Evolutionary conservation across 768 basidiomycete species (phyloP), one percentile per base, ranked within the genome.

Genomic region (Russula sp.): DNA sequence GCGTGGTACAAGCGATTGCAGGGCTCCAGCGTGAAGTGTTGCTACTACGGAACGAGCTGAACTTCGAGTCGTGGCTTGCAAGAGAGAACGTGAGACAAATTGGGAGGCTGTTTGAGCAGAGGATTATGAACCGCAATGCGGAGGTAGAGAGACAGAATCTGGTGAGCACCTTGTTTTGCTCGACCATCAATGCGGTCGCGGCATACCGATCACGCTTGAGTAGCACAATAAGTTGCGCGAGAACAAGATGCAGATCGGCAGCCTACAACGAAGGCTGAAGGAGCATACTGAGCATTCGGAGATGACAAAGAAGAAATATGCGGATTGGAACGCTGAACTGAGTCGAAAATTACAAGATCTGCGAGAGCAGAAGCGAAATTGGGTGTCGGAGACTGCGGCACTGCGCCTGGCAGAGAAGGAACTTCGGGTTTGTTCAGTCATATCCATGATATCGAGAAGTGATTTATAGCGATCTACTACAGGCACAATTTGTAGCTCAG

Each of bases 201-300:
- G 47, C 41, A 36, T 52, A 45, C 62, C 60, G 29, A 62, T 55
- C 39, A 47, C 32, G 29, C 20, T 53, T 4, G 35, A 42, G 35
- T 69, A 93, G 90, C 89, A 87, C 69, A 91, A 92, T 72, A 90
- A 88, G 69, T 74, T 93, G 56, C 86, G 87, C 57, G 88, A 87
- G 64, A 89, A 90, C 70, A 84, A 85, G 54, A 73, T 79, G 2
- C 83, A 86, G 69, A 86, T 92, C 29, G 78, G 80, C 16, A 76
- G 76, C 22, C 78, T 93, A 9, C 85, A 90, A 64, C 78, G 74
- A 39, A 86, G 91, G 63, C 77, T 94, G 36, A 83, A 79, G 49
- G 84, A 87, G 48, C 84, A 92, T 64, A 88, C 86, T 62, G 78
- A 80, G 39, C 87, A 90, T 66, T 85, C 90, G 0, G 80, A 83